Evolutionary conservation across 345 rosid genomes (phyloP).

Genomic region (Lagerstroemia speciosa): DNA sequence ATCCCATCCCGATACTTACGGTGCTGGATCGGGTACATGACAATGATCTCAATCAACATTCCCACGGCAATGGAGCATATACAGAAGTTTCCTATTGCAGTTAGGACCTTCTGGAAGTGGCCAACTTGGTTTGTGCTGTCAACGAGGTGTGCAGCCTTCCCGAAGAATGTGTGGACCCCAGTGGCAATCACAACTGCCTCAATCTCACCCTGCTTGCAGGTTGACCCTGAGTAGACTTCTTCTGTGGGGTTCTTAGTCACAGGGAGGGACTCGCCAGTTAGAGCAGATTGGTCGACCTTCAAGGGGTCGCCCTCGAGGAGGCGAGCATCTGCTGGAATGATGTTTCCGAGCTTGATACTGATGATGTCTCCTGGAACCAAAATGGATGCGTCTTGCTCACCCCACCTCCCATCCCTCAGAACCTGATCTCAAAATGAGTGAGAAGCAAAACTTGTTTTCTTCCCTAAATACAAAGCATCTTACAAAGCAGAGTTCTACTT

Average conservation of each 20-base stretch:
- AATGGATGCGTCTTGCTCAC: slow-evolving; percentile 65
- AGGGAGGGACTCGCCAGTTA: slow-evolving; percentile 57
- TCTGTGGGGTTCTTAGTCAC: slow-evolving; percentile 65
- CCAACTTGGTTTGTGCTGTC: slow-evolving; percentile 84
- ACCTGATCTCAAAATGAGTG: slow-evolving; percentile 23
- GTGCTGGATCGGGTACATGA: slow-evolving; percentile 76
- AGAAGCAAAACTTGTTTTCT: not conserved
- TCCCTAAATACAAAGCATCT: too few species aligned
- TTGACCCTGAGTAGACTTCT: slow-evolving; percentile 73
- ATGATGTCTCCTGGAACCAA: slow-evolving; percentile 83
- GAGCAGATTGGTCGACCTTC: slow-evolving; percentile 62
- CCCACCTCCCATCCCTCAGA: slow-evolving; percentile 69
- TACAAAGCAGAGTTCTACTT: not conserved
- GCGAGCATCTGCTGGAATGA: slow-evolving; percentile 90
- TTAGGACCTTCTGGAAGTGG: slow-evolving; percentile 75
- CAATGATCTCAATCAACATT: slow-evolving; percentile 54
- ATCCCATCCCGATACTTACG: slow-evolving; percentile 65
- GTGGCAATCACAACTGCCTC: slow-evolving; percentile 86
- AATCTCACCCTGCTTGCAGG: slow-evolving; percentile 84
- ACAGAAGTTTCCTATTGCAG: slow-evolving; percentile 84
- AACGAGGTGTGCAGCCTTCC: slow-evolving; percentile 89
- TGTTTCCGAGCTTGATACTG: slow-evolving; percentile 75
- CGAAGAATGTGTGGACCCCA: slow-evolving; percentile 81
- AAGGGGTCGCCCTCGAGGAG: slow-evolving; percentile 81
- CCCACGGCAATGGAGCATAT: slow-evolving; percentile 66